Conservation (phyloP, 495 filamentous ascomycete genomes). For the Astrothelium subdiscretum region DNA sequence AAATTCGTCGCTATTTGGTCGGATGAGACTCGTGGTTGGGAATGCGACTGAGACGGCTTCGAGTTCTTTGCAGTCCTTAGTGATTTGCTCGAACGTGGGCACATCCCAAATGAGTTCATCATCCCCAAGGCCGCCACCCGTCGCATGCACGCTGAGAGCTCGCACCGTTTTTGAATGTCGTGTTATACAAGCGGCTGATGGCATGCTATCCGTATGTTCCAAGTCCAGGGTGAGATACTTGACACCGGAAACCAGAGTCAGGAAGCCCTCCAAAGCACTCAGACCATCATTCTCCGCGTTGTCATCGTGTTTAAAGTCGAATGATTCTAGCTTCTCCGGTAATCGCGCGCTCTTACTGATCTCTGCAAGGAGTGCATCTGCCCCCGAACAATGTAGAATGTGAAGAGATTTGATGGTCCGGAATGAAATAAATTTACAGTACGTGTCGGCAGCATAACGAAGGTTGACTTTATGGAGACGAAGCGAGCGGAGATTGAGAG, state of each 20-base stretch:
- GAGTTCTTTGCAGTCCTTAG: constrained; percentile 22
- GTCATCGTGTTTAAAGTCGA: constrained; percentile 29
- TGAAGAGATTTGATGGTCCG: constrained; percentile 18
- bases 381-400: constrained; percentile 24
- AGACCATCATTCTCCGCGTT: constrained; percentile 29
- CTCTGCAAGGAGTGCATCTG: constrained; percentile 28
- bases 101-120: constrained; percentile 27
- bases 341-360: constrained; percentile 25
- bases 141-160: constrained; percentile 24
- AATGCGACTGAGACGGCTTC: constrained; percentile 26
- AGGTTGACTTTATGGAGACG: constrained; percentile 25
- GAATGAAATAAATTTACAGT: constrained; percentile 30
- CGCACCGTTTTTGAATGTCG: constrained; percentile 26
- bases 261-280: constrained; percentile 27
- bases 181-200: constrained; percentile 23
- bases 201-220: constrained; percentile 19
- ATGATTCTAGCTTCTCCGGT: constrained; percentile 22
- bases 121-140: constrained; percentile 8
- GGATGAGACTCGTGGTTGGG: constrained; percentile 21
- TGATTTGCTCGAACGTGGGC: constrained; percentile 24
- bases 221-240: constrained; percentile 25
- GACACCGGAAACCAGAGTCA: constrained; percentile 29
- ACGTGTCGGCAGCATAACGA: constrained; percentile 26
- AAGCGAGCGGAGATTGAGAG: constrained; percentile 17
- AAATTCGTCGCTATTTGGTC: constrained; percentile 19